These are phyloP conservation scores for Raffaelea ambrosiae DNA, from an alignment of 2,329 filamentous ascomycete genomes.

Conservation along the genomic window DNA sequence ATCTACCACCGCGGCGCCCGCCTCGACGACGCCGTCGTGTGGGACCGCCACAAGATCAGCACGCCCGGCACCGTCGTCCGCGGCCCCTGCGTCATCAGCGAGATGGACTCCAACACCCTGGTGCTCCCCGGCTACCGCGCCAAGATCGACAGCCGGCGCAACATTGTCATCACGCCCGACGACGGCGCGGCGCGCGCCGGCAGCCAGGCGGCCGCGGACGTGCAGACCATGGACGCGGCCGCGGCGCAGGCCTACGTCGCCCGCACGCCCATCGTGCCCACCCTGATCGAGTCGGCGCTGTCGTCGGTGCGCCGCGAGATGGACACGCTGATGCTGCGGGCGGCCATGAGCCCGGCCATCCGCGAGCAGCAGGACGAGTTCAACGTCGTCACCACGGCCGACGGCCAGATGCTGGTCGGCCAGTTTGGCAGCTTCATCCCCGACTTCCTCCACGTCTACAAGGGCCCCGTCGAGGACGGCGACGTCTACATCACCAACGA, in stretches of 20 bases:
- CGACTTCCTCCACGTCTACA: slow-evolving; percentile 35
- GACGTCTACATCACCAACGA: slow-evolving; percentile 44
- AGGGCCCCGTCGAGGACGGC: slow-evolving; percentile 35
- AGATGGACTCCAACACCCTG: slow-evolving; percentile 43
- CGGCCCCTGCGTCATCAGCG: slow-evolving; percentile 37
- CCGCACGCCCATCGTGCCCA: slow-evolving; percentile 31
- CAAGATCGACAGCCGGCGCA: slow-evolving; percentile 37
- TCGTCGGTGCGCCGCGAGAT: slow-evolving; percentile 39
- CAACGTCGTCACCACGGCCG: slow-evolving; percentile 40
- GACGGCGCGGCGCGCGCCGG: slow-evolving; percentile 26
- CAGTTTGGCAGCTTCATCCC: slow-evolving; percentile 28
- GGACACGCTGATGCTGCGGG: slow-evolving; percentile 41
- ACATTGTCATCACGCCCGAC: slow-evolving; percentile 35
- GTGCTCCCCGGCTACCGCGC: slow-evolving; percentile 37
- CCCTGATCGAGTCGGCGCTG: slow-evolving; percentile 33
- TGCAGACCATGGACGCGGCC: not conserved
- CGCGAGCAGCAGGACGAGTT: slow-evolving; percentile 43
- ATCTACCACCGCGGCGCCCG: slow-evolving; percentile 32
- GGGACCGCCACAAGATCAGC: slow-evolving; percentile 31
- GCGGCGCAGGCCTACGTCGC: slow-evolving; percentile 20
- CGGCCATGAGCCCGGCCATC: slow-evolving; percentile 41
- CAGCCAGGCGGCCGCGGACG: too few relatives aligned
- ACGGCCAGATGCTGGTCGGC: slow-evolving; percentile 41
- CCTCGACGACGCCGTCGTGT: slow-evolving; percentile 30
- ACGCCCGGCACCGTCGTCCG: slow-evolving; percentile 29